Percentiles rank a stretch among this genome's conserved stretches.
phyloP scores from a whole-genome alignment of 2,329 filamentous ascomycete genomes.

The Magnaporthiopsis rhizophila region DNA sequence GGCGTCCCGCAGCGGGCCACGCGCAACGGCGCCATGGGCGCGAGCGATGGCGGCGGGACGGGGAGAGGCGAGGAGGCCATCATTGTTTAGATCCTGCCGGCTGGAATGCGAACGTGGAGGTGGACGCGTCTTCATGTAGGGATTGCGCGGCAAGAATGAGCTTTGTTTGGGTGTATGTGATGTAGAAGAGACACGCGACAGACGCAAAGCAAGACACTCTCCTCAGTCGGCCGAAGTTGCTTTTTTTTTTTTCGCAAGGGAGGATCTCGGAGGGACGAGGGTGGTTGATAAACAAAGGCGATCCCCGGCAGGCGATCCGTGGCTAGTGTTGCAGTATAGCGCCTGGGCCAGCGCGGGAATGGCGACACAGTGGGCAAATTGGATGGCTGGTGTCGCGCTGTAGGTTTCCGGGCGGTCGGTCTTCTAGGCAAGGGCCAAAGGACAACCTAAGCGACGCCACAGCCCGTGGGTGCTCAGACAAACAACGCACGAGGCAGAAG shows the following conservation, averaged over 20 bases:
- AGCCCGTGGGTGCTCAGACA: background rate
- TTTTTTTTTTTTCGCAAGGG: background rate
- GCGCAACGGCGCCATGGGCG: background rate
- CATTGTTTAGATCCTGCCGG: slow-evolving; percentile 1
- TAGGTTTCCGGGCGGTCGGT: background rate
- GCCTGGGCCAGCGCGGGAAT: background rate
- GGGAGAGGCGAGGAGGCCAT: slow-evolving; percentile 1
- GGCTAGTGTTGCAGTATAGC: background rate
- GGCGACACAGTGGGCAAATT: background rate
- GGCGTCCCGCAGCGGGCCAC: slow-evolving; percentile 2
- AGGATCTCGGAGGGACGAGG: no score
- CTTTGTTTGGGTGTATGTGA: background rate
- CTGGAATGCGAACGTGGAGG: background rate
- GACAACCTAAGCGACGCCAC: background rate
- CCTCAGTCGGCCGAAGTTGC: background rate
- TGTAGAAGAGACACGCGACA: background rate
- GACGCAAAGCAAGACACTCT: background rate
- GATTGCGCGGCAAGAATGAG: background rate
- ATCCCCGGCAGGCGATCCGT: background rate
- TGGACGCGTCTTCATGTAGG: slow-evolving; percentile 2
- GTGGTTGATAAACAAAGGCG: background rate
- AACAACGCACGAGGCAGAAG: background rate
- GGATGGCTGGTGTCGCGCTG: background rate
- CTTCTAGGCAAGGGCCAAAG: background rate
- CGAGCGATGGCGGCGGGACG: background rate